A percentile compares a stretch with the other conserved stretches of the same genome.
Conservation (phyloP, 1,284 basidiomycete genomes). For the Ceratobasidium sp. region DNA sequence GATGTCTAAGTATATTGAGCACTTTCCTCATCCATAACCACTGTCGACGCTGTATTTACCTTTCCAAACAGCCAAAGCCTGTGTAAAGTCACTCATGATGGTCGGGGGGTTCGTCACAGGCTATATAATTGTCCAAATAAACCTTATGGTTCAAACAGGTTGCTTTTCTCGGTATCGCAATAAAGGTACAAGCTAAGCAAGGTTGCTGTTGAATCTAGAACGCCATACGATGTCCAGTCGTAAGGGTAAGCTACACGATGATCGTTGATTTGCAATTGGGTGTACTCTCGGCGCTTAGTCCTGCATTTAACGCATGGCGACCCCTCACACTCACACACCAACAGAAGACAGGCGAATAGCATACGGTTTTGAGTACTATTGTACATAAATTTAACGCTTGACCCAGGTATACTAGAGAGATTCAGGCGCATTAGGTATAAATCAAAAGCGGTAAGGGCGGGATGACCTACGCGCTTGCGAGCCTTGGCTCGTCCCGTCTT, state of each 20-base stretch:
- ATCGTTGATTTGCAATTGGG: background rate
- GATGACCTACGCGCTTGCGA: conserved; percentile 78
- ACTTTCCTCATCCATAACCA: background rate
- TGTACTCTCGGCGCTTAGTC: background rate
- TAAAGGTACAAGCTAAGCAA: background rate
- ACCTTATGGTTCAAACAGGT: background rate
- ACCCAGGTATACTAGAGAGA: conserved; percentile 83
- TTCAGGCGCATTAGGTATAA: conserved; percentile 37
- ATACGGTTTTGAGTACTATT: no score
- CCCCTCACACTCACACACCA: no score
- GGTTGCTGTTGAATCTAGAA: background rate
- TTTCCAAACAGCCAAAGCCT: conserved; percentile 33
- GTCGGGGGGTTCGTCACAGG: background rate
- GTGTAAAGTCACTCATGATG: conserved; percentile 32
- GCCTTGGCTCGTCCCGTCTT: conserved; percentile 93
- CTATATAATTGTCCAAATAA: background rate
- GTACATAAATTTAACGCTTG: conserved; percentile 72
- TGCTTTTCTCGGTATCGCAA: background rate
- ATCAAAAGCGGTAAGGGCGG: conserved; percentile 38
- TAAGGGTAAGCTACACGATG: background rate
- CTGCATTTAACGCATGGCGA: no score
- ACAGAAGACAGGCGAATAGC: background rate
- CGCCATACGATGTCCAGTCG: background rate
- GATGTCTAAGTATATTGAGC: conserved; percentile 65
- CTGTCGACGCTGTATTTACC: background rate